Percentiles rank a stretch among this genome's conserved stretches.
Evolutionary conservation across 1,139 yeast genomes (phyloP).

Genomic region (Lodderomyces jiufengensis): DNA sequence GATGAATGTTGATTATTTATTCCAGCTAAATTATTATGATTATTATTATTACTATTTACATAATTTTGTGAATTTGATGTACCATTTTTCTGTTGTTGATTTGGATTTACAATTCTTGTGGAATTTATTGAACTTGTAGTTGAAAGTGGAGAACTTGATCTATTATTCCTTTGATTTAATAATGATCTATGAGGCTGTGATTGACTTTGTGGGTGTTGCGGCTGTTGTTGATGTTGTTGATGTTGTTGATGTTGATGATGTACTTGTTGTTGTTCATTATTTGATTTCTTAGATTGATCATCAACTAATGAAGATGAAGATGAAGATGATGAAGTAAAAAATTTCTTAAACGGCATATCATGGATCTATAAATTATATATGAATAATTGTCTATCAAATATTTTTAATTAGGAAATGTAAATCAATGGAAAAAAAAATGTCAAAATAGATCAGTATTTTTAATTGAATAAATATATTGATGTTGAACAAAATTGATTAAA

Average conservation of each 20-base stretch:
- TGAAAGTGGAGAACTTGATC: constrained; percentile 11
- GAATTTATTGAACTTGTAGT: constrained; percentile 8
- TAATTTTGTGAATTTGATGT: constrained; percentile 1
- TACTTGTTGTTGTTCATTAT: not conserved
- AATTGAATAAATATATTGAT: too few relatives aligned
- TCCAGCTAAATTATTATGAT: not conserved
- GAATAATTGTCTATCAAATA: too few relatives aligned
- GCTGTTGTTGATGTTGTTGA: constrained; percentile 9
- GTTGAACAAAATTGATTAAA: too few relatives aligned
- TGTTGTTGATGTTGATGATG: constrained; percentile 1
- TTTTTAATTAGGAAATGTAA: too few relatives aligned
- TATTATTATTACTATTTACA: not conserved
- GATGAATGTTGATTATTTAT: not conserved
- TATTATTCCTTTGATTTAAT: constrained; percentile 10
- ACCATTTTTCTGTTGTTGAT: constrained; percentile 2
- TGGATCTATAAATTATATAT: too few relatives aligned
- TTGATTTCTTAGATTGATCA: constrained; percentile 3
- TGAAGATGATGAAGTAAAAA: constrained; percentile 11
- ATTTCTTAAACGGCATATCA: constrained; percentile 11
- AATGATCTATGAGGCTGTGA: constrained; percentile 11
- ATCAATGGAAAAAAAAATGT: too few relatives aligned
- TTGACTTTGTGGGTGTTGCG: constrained; percentile 1
- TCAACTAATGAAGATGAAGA: constrained; percentile 9
- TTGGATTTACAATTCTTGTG: not conserved
- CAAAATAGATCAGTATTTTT: too few relatives aligned